Percentiles rank a stretch among this genome's conserved stretches.
phyloP scores from a whole-genome alignment of 1,139 yeast genomes.

The Pichia sp. region DNA sequence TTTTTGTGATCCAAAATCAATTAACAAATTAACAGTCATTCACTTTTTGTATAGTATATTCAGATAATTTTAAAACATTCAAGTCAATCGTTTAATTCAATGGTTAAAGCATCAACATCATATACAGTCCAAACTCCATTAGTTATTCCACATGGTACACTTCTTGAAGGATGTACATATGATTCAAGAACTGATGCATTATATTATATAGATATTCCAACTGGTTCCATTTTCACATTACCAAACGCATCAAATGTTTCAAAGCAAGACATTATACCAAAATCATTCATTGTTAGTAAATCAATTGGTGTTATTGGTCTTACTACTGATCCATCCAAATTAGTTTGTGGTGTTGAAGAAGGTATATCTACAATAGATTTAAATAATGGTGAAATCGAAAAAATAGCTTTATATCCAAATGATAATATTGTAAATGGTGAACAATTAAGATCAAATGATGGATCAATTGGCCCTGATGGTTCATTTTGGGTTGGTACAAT shows the following conservation, averaged over 20 bases:
- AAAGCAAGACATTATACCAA: conserved; percentile 4
- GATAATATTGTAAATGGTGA: conserved; percentile 22
- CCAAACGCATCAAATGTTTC: neutral
- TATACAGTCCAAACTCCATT: conserved; percentile 26
- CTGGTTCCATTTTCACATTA: conserved; percentile 29
- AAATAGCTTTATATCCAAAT: conserved; percentile 40
- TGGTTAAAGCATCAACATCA: neutral
- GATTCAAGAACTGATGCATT: conserved; percentile 50
- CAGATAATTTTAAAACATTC: no score
- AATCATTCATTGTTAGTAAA: conserved; percentile 30
- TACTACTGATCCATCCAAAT: conserved; percentile 39
- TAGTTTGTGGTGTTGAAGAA: conserved; percentile 46
- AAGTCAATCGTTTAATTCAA: no score
- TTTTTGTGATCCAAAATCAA: no score
- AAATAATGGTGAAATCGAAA: conserved; percentile 36
- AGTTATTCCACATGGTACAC: conserved; percentile 40
- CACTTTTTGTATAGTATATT: no score
- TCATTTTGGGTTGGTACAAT: conserved; percentile 70
- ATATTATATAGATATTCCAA: conserved; percentile 64
- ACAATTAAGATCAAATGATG: conserved; percentile 64
- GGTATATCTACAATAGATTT: conserved; percentile 53
- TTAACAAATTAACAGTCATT: no score
- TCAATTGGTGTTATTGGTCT: conserved; percentile 60
- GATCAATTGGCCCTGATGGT: conserved; percentile 63
- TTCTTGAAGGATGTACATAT: conserved; percentile 65